These are phyloP conservation scores for Mimosa pudica DNA, from an alignment of 306 rosid genomes.

Conservation along the genomic window DNA sequence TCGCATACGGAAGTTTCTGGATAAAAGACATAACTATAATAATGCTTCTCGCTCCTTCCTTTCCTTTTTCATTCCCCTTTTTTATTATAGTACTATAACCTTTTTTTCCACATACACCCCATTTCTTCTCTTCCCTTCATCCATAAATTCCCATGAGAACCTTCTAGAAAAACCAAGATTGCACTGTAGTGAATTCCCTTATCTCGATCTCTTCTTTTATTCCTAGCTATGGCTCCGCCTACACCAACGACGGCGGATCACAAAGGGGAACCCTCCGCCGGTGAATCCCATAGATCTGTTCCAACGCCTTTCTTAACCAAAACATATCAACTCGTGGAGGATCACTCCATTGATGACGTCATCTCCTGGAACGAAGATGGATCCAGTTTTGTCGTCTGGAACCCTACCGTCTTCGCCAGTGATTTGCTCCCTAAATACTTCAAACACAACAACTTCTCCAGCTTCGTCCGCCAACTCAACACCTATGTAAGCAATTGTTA, in stretches of 20 bases:
- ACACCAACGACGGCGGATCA: conserved; percentile 46
- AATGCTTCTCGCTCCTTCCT: conserved; percentile 59
- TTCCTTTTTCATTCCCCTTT: neutral
- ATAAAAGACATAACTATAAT: conserved; percentile 39
- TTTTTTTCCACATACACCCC: neutral
- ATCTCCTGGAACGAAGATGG: conserved; percentile 94
- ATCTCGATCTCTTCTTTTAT: neutral
- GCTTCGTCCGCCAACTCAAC: conserved; percentile 65
- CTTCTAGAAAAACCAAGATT: conserved; percentile 58
- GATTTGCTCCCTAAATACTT: conserved; percentile 29
- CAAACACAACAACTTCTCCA: neutral
- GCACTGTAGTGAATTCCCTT: neutral
- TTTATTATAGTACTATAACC: neutral
- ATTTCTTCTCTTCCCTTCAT: conserved; percentile 11
- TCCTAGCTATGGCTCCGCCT: conserved; percentile 49
- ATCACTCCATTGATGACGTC: conserved; percentile 66
- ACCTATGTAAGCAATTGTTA: conserved; percentile 59
- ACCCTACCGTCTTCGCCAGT: conserved; percentile 83
- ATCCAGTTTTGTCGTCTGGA: conserved; percentile 90
- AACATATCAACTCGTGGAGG: conserved; percentile 79
- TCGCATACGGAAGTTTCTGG: conserved; percentile 68
- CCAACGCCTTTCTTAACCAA: conserved; percentile 85
- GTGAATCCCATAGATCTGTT: conserved; percentile 51
- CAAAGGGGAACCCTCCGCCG: conserved; percentile 39
- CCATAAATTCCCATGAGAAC: conserved; percentile 48